Evolutionary conservation across 495 filamentous ascomycete genomes (phyloP), one percentile per base, ranked within the genome.

Genomic region (Amniculicola lignicola): DNA sequence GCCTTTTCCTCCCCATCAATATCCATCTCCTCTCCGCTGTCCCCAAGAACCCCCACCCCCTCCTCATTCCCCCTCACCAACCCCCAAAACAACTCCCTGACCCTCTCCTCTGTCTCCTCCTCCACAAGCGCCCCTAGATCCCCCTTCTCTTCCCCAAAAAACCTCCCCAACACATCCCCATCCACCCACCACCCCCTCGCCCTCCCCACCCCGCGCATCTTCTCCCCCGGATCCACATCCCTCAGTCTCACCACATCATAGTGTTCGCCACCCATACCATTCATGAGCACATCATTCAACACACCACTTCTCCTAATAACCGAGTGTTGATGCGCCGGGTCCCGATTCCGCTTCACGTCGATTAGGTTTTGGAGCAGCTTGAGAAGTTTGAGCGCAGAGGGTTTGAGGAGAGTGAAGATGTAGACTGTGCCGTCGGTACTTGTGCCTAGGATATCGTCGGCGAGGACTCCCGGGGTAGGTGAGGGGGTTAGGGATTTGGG

Each of bases 381-480:
- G 31, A 72, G 57, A 1, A 67, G 24, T 5, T 46, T 21, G 48
- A 49, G 57, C 4, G 65, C 57, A 0, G 41, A 19, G 12, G 54
- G 31, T 7, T 59, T 49, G n/a, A 73, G 62, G 16, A 72, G 41
- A n/a, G 45, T 52, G 57, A 73, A 55, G 22, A 41, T 42, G 37
- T 67, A 59, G 18, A 73, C 15, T 1, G 66, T 57, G 47, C 70
- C 70, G 53, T 73, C 70, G 14, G 61, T 27, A 4, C 66, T 62
- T 10, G 50, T 51, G 35, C 68, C 70, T 21, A 73, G 38, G 47
- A 72, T 66, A 29, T 69, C 54, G 54, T 67, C 63, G 23, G 49
- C 42, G 5, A 66, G 23, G 27, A 71, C 52, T 18, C 68, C 67
- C 1, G 48, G 29, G 1, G 64, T 54, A 1, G 38, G 23, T 18